phyloP scores from a whole-genome alignment of 306 rosid genomes.

The Quercus suber region DNA sequence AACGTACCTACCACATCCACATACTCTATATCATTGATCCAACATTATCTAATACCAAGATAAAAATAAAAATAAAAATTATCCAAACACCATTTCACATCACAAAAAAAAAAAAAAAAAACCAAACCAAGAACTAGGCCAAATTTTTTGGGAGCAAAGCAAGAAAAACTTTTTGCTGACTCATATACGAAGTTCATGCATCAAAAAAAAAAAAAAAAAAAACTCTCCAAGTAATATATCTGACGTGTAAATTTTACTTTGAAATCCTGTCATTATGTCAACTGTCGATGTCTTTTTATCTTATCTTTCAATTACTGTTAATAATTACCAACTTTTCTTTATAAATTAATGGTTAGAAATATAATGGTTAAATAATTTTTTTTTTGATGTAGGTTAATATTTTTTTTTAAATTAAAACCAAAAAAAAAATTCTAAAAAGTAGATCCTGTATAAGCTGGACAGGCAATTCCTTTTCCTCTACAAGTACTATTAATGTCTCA shows the following conservation, averaged over 20 bases:
- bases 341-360: no score
- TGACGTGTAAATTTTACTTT: conserved; percentile 27
- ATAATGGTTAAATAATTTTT: no score
- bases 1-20: conserved; percentile 14
- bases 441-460: no score
- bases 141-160: not conserved
- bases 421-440: no score
- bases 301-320: conserved; percentile 2
- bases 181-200: conserved; percentile 3
- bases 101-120: not conserved
- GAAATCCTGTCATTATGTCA: no score
- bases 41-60: no score
- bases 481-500: no score
- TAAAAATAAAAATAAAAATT: no score
- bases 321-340: not conserved
- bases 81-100: not conserved
- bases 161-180: conserved; percentile 14
- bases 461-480: no score
- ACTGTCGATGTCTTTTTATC: conserved; percentile 18
- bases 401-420: no score
- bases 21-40: not conserved
- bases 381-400: no score
- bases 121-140: not conserved
- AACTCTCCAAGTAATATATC: not conserved
- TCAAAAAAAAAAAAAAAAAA: not conserved